Conservation (phyloP, 768 basidiomycete species). For the Serendipita sp. region DNA sequence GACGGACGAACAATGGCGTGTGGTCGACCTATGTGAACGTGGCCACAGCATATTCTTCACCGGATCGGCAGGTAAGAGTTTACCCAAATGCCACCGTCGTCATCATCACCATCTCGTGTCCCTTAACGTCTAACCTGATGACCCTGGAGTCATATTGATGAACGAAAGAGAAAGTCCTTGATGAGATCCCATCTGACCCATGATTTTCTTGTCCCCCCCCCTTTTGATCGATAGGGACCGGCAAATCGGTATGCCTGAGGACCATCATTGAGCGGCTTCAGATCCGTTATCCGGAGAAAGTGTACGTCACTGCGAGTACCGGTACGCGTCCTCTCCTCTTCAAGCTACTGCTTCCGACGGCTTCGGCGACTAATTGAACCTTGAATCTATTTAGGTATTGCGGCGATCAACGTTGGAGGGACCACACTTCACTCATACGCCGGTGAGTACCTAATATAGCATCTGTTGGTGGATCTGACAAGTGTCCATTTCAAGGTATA, state of each 20-base stretch:
- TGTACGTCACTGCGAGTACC: constrained; percentile 64
- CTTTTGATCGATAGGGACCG: constrained; percentile 38
- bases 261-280: constrained; percentile 44
- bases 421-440: constrained; percentile 66
- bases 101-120: not conserved
- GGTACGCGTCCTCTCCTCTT: constrained; percentile 12
- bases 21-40: constrained; percentile 38
- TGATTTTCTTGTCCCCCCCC: not conserved
- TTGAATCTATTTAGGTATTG: constrained; percentile 39
- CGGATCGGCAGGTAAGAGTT: constrained; percentile 53
- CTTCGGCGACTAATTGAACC: not conserved
- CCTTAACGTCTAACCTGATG: not conserved
- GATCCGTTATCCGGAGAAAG: constrained; percentile 15
- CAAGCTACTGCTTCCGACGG: too few relatives aligned
- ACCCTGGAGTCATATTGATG: not conserved
- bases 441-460: constrained; percentile 5
- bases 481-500: constrained; percentile 29
- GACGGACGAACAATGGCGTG: constrained; percentile 36
- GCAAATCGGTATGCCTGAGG: constrained; percentile 66
- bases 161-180: too few relatives aligned
- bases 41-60: constrained; percentile 70
- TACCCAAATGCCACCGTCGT: not conserved
- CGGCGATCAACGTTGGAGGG: constrained; percentile 70
- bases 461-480: not conserved
- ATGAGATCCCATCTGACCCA: too few relatives aligned